phyloP scores from a whole-genome alignment of 2,329 filamentous ascomycete genomes.

The Xylogone sp. region DNA sequence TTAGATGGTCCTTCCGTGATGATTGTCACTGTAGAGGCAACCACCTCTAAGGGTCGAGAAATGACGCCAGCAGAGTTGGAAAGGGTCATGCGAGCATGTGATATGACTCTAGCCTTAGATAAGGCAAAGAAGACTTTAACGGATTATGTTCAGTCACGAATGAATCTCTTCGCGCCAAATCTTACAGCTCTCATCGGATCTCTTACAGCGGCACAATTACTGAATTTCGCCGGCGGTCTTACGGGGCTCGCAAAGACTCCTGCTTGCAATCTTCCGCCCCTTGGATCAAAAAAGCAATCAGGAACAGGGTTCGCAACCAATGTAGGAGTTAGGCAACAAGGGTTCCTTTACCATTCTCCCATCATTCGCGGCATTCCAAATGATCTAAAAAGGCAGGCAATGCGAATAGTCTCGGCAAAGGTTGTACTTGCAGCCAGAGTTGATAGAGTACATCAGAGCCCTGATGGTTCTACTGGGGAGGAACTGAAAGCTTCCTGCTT shows the following conservation, averaged over 20 bases:
- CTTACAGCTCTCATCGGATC: conserved; percentile 87
- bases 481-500: conserved; percentile 79
- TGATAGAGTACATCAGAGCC: conserved; percentile 77
- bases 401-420: conserved; percentile 92
- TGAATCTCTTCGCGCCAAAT: conserved; percentile 95
- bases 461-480: conserved; percentile 79
- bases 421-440: conserved; percentile 89
- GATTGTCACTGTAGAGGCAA: conserved; percentile 94
- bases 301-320: conserved; percentile 86
- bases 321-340: conserved; percentile 84
- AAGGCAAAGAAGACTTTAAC: conserved; percentile 82
- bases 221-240: conserved; percentile 88
- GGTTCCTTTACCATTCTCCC: conserved; percentile 87
- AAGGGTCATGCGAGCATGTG: conserved; percentile 72
- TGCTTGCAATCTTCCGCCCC: conserved; percentile 84
- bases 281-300: conserved; percentile 84
- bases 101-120: conserved; percentile 85
- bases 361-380: conserved; percentile 81
- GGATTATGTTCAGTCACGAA: conserved; percentile 93
- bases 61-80: conserved; percentile 73
- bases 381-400: conserved; percentile 87
- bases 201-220: conserved; percentile 89
- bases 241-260: conserved; percentile 88
- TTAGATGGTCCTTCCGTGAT: conserved; percentile 88
- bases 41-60: conserved; percentile 77